Evolutionary conservation across 345 rosid genomes (phyloP), one percentile per base, ranked within the genome.

Genomic region (Eucalyptus pauciflora): DNA sequence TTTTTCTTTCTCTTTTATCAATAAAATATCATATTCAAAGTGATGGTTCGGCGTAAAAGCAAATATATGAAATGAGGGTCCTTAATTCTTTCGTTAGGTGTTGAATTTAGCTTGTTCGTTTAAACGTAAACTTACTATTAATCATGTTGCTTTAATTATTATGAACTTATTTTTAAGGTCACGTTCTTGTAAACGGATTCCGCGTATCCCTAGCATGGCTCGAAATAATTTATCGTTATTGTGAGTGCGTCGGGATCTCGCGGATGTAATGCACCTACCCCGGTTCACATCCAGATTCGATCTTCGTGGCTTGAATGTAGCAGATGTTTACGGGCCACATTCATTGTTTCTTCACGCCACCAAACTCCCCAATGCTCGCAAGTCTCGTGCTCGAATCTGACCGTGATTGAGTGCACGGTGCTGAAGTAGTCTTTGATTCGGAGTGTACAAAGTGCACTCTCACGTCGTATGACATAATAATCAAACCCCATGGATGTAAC

Each of bases 61-160:
- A 20, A 71, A 5, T 12, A 29, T 3, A 62, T 62, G 1, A 29
- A 62, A 13, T 27, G 45, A 29, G 4, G 4, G n/a, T 11, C 7
- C n/a, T 3, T 10, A 1, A 58, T 5, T 6, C 33, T 62, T 6
- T 62, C 33, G 33, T 27, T 13, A 62, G 31, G 8, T 2, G 69
- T 0, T 14, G 17, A 29, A 62, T 29, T 1, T 27, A 1, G 2
- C 69, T 62, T 1, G 15, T 62, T 27, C 33, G 2, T 13, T 62
- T 27, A 2, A 60, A 60, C 6, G 67, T 2, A 1, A 1, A 11
- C 67, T 25, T 60, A 60, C 31, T 27, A 13, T 62, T 58, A 25
- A 29, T 60, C 69, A 60, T 27, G 33, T 12, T 0, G 69, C 31
- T 62, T 13, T 60, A 12, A 60, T 60, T 51, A 51, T 51, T 51